Evolutionary conservation across 192 early-diverging fungal species (phyloP).

Genomic region (Backusella macrospora): DNA sequence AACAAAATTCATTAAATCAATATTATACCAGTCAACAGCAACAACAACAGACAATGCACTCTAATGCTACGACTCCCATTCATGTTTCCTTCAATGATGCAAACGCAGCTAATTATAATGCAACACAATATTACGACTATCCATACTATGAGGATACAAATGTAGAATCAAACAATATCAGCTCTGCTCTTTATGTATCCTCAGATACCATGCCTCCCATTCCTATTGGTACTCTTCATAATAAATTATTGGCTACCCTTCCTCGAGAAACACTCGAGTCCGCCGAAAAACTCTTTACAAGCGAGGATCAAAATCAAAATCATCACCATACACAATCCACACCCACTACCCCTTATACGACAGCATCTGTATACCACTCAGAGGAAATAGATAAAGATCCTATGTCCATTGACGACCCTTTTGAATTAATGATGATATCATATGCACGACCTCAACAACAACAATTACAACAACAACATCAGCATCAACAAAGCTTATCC

Average conservation of each 20-base stretch:
- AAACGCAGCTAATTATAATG: neutral
- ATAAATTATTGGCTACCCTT: conserved; percentile 24
- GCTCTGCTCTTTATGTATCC: conserved; percentile 25
- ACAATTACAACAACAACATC: neutral
- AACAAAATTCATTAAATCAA: neutral
- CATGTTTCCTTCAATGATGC: conserved; percentile 4
- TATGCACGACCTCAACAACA: neutral
- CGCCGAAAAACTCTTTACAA: conserved; percentile 17
- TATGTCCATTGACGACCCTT: neutral
- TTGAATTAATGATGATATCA: neutral
- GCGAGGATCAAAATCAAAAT: neutral
- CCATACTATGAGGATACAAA: neutral
- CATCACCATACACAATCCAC: conserved; percentile 5
- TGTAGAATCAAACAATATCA: neutral
- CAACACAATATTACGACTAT: neutral
- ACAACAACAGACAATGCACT: conserved; percentile 1
- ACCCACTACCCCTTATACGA: neutral
- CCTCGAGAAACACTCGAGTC: conserved; percentile 22
- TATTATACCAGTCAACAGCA: neutral
- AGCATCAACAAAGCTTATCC: neutral
- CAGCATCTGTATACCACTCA: conserved; percentile 4
- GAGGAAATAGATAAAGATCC: neutral
- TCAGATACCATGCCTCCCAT: conserved; percentile 30
- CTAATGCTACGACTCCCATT: neutral
- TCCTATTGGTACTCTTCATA: conserved; percentile 26